A percentile compares a stretch with the other conserved stretches of the same genome.
Evolutionary conservation across 768 basidiomycete genomes (phyloP).

Genomic region (Leccinum longicurvipes): DNA sequence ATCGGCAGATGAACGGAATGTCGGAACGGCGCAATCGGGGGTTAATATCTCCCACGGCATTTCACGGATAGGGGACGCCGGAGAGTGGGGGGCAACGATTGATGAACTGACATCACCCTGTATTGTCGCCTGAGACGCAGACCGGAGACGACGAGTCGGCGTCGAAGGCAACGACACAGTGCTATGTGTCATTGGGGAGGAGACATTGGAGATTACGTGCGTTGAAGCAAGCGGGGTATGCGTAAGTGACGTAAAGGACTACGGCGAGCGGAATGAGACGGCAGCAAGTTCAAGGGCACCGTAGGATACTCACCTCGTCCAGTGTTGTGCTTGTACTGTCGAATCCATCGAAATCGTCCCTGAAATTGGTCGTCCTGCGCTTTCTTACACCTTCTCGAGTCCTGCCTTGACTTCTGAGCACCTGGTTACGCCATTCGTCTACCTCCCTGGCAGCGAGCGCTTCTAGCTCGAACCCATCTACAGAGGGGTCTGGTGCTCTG

Average conservation of each 20-base stretch:
- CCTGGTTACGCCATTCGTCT: conserved; percentile 49
- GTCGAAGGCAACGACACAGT: conserved; percentile 15
- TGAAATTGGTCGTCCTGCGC: conserved; percentile 4
- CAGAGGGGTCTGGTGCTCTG: conserved; percentile 12
- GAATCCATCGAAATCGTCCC: conserved; percentile 13
- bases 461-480: conserved; percentile 46
- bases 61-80: not conserved
- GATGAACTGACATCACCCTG: not conserved
- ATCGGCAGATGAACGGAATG: not conserved
- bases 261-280: not conserved
- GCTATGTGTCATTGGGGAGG: conserved; percentile 24
- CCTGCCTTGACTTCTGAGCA: conserved; percentile 30
- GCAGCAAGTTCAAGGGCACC: not conserved
- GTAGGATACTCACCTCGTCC: conserved; percentile 44
- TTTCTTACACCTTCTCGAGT: conserved; percentile 1
- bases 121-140: conserved; percentile 16
- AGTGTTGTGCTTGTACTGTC: conserved; percentile 32
- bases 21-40: not conserved
- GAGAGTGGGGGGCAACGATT: not conserved
- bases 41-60: not conserved
- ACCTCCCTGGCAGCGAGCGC: conserved; percentile 50
- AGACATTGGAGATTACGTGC: conserved; percentile 43
- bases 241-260: conserved; percentile 47
- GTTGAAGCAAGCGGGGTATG: conserved; percentile 48
- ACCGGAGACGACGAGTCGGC: conserved; percentile 13